Conservation (phyloP, 2,329 filamentous ascomycete species). For the Diaporthe sp. region DNA sequence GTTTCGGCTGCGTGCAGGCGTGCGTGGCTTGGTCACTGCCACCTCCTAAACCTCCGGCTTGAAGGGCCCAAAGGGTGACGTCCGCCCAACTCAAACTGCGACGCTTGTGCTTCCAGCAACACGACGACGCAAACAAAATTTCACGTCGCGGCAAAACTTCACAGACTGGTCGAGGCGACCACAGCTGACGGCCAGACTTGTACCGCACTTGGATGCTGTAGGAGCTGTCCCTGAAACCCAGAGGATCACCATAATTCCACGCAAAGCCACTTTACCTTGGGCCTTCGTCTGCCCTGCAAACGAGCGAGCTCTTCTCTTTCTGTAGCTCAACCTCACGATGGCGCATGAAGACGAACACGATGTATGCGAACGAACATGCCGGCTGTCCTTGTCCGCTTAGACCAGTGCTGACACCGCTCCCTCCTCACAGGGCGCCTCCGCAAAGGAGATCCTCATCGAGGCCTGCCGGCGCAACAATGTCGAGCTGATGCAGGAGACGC, state of each 20-base stretch:
- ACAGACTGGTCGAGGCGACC: background rate
- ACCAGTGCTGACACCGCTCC: constrained; percentile 44
- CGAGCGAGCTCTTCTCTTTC: background rate
- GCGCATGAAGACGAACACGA: constrained; percentile 49
- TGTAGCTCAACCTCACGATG: constrained; percentile 25
- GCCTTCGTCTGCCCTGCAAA: background rate
- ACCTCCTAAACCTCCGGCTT: constrained; percentile 43
- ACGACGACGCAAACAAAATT: constrained; percentile 11
- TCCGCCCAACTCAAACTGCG: constrained; percentile 17
- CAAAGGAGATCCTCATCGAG: constrained; percentile 89
- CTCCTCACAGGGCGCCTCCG: constrained; percentile 80
- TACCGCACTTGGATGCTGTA: background rate
- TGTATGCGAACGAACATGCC: constrained; percentile 40
- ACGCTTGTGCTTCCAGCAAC: background rate
- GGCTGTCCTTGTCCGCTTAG: background rate
- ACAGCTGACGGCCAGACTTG: constrained; percentile 24
- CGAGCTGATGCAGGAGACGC: constrained; percentile 83
- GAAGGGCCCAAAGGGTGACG: constrained; percentile 27
- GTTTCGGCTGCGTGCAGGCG: constrained; percentile 19
- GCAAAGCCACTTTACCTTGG: background rate
- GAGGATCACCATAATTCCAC: constrained; percentile 18
- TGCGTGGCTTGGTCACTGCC: constrained; percentile 43
- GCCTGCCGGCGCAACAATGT: constrained; percentile 94
- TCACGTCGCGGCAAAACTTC: constrained; percentile 3
- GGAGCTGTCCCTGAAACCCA: constrained; percentile 29